Conservation (phyloP, 1,139 yeast species). For the Protomyces macrosporus region DNA sequence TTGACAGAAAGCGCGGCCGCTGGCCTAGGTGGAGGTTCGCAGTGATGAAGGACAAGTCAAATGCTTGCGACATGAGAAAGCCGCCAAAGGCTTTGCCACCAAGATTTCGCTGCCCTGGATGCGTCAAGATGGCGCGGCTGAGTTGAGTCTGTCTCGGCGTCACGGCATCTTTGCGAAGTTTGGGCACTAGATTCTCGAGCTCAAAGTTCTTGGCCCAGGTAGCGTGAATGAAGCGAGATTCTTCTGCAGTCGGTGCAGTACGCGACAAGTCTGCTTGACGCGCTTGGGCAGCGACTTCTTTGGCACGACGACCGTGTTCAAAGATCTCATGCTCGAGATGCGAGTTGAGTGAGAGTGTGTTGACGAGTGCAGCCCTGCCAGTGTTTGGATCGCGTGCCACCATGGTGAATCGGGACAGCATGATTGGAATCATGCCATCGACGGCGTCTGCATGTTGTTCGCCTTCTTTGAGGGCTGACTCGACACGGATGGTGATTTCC, state of each 20-base stretch:
- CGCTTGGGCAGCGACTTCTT: slow-evolving; percentile 9
- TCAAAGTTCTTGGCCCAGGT: slow-evolving; percentile 17
- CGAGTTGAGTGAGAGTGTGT: slow-evolving; percentile 15
- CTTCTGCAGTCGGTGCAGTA: slow-evolving; percentile 21
- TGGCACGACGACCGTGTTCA: slow-evolving; percentile 13
- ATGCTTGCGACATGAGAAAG: slow-evolving; percentile 13
- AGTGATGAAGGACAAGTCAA: slow-evolving; percentile 21
- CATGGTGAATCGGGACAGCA: slow-evolving; percentile 87
- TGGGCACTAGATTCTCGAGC: slow-evolving; percentile 11
- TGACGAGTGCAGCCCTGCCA: slow-evolving; percentile 45
- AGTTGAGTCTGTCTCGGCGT: slow-evolving; percentile 21
- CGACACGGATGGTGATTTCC: slow-evolving; percentile 69
- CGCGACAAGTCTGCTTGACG: slow-evolving; percentile 7
- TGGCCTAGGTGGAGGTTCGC: slow-evolving; percentile 17
- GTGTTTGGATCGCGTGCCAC: slow-evolving; percentile 92
- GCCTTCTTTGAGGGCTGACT: slow-evolving; percentile 40
- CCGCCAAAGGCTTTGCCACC: slow-evolving; percentile 25
- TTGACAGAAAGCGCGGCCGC: slow-evolving; percentile 21
- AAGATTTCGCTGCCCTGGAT: slow-evolving; percentile 22
- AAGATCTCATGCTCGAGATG: slow-evolving; percentile 19
- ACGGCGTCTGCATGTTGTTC: slow-evolving; percentile 7
- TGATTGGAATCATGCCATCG: slow-evolving; percentile 47
- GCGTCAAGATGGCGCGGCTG: slow-evolving; percentile 13
- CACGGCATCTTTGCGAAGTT: slow-evolving; percentile 6
- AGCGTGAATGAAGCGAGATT: slow-evolving; percentile 10